These are phyloP conservation scores for Intubia oerlemansii DNA, from an alignment of 2,329 filamentous ascomycete genomes.

Conservation along the genomic window DNA sequence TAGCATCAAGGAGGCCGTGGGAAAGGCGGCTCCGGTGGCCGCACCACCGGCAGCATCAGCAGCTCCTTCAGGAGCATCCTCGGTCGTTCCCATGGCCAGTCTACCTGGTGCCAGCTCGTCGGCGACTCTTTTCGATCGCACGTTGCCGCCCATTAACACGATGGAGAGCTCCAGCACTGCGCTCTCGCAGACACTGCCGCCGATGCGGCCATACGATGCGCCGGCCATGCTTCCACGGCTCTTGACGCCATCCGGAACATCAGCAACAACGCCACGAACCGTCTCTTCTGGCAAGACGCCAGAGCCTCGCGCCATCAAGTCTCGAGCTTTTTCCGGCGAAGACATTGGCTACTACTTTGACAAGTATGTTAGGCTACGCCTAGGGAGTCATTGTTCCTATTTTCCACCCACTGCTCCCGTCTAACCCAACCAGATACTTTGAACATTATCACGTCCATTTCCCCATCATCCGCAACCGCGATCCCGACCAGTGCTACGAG, in stretches of 20 bases:
- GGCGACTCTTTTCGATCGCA: constrained; percentile 8
- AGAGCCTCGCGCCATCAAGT: constrained; percentile 23
- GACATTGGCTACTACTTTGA: constrained; percentile 35
- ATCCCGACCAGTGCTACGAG: constrained; percentile 29
- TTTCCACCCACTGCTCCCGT: constrained; percentile 7
- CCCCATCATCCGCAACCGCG: constrained; percentile 25
- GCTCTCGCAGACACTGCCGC: constrained; percentile 5
- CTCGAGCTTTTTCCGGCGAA: constrained; percentile 25
- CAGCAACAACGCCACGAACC: constrained; percentile 8
- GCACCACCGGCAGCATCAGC: too few species aligned
- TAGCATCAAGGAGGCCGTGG: constrained; percentile 30
- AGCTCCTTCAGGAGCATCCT: too few species aligned
- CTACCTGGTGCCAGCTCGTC: too few species aligned
- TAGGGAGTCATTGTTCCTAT: neutral
- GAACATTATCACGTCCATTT: constrained; percentile 29
- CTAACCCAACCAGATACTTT: too few species aligned
- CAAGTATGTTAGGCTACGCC: constrained; percentile 22
- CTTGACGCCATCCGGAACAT: constrained; percentile 7
- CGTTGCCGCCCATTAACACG: constrained; percentile 6
- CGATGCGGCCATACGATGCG: constrained; percentile 7
- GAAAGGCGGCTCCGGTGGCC: constrained; percentile 8
- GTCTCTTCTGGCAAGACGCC: constrained; percentile 4
- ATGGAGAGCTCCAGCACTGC: constrained; percentile 7
- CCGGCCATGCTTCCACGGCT: constrained; percentile 7
- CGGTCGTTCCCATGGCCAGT: too few species aligned